Evolutionary conservation across 1,284 basidiomycete species (phyloP).

Genomic region (Microbotryomycetes sp.): DNA sequence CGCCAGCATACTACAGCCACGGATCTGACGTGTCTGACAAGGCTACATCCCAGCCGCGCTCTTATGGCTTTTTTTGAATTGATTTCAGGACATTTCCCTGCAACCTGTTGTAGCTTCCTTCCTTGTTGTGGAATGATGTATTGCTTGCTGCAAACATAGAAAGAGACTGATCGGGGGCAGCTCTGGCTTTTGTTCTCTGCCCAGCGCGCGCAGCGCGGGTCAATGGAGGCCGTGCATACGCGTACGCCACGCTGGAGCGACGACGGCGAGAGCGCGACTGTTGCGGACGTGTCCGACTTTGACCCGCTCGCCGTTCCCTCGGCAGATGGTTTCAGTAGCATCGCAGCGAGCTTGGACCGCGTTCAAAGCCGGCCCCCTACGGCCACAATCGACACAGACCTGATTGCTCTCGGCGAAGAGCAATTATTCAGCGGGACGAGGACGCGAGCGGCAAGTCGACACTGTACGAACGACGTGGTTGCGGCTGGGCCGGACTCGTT

Average conservation of each 20-base stretch:
- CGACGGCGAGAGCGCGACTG: too few relatives aligned
- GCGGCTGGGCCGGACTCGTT: not conserved
- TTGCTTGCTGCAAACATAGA: too few relatives aligned
- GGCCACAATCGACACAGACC: too few relatives aligned
- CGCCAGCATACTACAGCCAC: not conserved
- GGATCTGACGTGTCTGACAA: not conserved
- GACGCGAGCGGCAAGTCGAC: not conserved
- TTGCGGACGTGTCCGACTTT: not conserved
- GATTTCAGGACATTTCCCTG: too few relatives aligned
- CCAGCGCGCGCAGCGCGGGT: too few relatives aligned
- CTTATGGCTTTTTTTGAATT: slow-evolving; percentile 22
- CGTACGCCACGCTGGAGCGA: too few relatives aligned
- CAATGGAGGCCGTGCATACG: not conserved
- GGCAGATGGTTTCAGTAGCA: too few relatives aligned
- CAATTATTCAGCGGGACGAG: slow-evolving; percentile 16
- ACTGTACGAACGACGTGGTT: not conserved
- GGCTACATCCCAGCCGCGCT: slow-evolving; percentile 7
- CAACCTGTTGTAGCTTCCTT: too few relatives aligned
- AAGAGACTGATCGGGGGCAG: too few relatives aligned
- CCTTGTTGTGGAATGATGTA: too few relatives aligned
- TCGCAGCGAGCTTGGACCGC: not conserved
- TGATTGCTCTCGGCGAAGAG: slow-evolving; percentile 21
- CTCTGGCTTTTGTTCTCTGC: too few relatives aligned
- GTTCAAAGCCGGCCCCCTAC: too few relatives aligned
- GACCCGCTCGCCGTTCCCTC: not conserved